Percentiles rank a stretch among this genome's conserved stretches.
Evolutionary conservation across 345 rosid species (phyloP).

Genomic region (Luvunga scandens): DNA sequence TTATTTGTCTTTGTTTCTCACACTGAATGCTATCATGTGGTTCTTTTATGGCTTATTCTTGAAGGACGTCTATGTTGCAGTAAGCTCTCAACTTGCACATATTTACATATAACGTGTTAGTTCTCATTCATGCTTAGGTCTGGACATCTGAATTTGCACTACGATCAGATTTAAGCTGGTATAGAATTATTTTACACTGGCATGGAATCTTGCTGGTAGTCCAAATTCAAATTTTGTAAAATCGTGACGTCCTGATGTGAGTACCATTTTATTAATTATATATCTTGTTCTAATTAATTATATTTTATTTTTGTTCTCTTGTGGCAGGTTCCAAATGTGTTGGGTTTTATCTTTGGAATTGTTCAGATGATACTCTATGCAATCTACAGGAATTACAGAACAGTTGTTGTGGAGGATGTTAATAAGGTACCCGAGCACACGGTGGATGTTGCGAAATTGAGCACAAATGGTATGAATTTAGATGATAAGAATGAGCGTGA

Average conservation of each 20-base stretch:
- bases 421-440: background rate
- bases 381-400: conserved; percentile 8
- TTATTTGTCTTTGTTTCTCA: conserved; percentile 29
- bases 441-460: conserved; percentile 4
- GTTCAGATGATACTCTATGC: conserved; percentile 27
- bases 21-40: conserved; percentile 34
- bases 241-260: no score
- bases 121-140: no score
- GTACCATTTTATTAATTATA: no score
- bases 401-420: background rate
- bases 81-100: background rate
- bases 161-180: no score
- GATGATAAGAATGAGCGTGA: background rate
- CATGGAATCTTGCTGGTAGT: no score
- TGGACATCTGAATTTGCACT: no score
- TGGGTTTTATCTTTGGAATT: conserved; percentile 32
- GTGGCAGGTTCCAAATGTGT: conserved; percentile 26
- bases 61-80: conserved; percentile 38
- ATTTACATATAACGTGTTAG: no score
- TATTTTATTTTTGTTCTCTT: background rate
- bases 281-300: background rate
- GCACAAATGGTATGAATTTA: background rate
- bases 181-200: no score
- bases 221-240: no score
- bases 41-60: conserved; percentile 29